Evolutionary conservation across 495 filamentous ascomycete species (phyloP), one percentile per base, ranked within the genome.

Genomic region (Amorphotheca resinae): DNA sequence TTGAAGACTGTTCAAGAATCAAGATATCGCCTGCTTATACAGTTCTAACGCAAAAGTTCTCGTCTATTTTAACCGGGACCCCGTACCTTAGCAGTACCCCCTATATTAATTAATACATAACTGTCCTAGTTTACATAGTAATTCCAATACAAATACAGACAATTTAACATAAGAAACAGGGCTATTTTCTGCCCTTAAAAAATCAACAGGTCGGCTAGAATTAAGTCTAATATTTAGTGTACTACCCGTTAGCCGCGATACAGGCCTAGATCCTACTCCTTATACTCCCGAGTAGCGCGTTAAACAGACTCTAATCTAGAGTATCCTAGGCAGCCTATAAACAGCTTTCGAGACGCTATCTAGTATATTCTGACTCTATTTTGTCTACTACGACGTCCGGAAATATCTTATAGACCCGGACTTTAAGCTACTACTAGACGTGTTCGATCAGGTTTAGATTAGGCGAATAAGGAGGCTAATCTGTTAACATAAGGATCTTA

Each of bases 361-460:
- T 3, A 14, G 17, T 6, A 8, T 38, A 18, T 22, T 38, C 35
- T 38, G 35, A 18, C 6, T 38, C 35, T 3, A 7, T 14, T 22
- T 38, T 38, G n/a, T 38, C 35, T 22, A 5, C 35, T 38, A 14
- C 18, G 8, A 38, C 18, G 3, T 38, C 20, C 7, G n/a, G 35
- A 22, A 38, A 38, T 17, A 38, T 38, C 14, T 18, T 7, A 22
- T 8, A 18, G 9, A 38, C 17, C 3, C 14, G n/a, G 3, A 7
- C 20, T 38, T 38, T 38, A 9, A 38, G 18, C 9, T 18, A 11
- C 35, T 22, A 38, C 20, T 16, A 38, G n/a, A 38, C 18, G n/a
- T 38, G 35, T 16, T 38, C 35, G n/a, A 38, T 38, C 7, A 16
- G 35, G 32, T 34, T 34, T 17, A 34, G 14, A 34, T 34, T n/a